Evolutionary conservation across 2,329 filamentous ascomycete species (phyloP).

Genomic region (Neonectria neomacrospora): DNA sequence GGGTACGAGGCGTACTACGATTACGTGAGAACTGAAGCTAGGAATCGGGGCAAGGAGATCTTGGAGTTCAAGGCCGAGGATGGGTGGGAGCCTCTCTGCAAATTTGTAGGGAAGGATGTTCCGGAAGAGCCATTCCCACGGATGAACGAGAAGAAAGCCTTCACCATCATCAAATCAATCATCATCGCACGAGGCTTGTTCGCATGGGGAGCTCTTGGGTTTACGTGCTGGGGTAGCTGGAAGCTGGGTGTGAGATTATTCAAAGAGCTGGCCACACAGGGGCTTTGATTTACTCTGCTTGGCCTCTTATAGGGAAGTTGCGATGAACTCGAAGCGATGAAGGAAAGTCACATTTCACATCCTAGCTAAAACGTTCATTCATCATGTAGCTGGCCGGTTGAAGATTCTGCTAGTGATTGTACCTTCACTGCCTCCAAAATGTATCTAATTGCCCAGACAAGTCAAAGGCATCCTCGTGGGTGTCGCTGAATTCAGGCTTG

Average conservation of each 20-base stretch:
- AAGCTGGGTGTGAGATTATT: conserved; percentile 2
- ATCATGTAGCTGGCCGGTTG: too few relatives aligned
- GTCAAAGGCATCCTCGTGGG: too few relatives aligned
- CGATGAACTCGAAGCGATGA: too few relatives aligned
- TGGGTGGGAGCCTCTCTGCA: conserved; percentile 57
- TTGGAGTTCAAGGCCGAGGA: conserved; percentile 47
- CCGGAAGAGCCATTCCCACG: conserved; percentile 30
- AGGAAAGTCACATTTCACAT: too few relatives aligned
- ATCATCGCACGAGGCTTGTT: conserved; percentile 31
- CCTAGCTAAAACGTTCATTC: too few relatives aligned
- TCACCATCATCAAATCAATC: conserved; percentile 28
- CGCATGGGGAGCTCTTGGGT: conserved; percentile 27
- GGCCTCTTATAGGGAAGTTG: too few relatives aligned
- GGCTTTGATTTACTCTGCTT: not conserved
- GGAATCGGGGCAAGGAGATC: conserved; percentile 43
- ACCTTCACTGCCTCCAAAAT: too few relatives aligned
- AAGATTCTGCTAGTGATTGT: too few relatives aligned
- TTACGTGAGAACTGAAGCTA: conserved; percentile 45
- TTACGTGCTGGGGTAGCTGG: conserved; percentile 27
- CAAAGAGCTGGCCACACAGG: not conserved
- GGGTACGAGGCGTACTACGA: conserved; percentile 34
- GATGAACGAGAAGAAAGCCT: conserved; percentile 36
- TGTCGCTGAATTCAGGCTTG: too few relatives aligned
- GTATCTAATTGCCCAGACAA: too few relatives aligned
- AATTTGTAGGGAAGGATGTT: conserved; percentile 44